Percentiles rank a stretch among this genome's conserved stretches.
phyloP scores from a whole-genome alignment of 2,329 filamentous ascomycete genomes.

The Septoria linicola region DNA sequence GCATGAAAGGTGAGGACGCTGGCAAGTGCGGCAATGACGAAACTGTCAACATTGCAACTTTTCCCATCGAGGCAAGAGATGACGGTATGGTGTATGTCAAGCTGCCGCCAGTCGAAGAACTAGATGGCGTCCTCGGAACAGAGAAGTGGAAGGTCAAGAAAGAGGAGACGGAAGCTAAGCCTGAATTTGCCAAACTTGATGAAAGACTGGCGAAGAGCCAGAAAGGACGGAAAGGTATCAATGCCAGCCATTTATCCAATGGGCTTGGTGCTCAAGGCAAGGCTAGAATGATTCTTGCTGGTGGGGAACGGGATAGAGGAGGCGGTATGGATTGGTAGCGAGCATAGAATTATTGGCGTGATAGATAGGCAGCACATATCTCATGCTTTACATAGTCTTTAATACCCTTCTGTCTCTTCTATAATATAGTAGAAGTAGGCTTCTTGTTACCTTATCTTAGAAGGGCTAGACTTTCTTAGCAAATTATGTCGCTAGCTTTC shows the following conservation, averaged over 20 bases:
- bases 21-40: conserved; percentile 75
- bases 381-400: too few relatives aligned
- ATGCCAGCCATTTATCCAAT: conserved; percentile 47
- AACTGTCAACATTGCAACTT: conserved; percentile 76
- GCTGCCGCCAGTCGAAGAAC: conserved; percentile 74
- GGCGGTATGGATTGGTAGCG: conserved; percentile 46
- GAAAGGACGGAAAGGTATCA: conserved; percentile 54
- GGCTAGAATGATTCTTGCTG: conserved; percentile 47
- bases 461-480: too few relatives aligned
- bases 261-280: conserved; percentile 47
- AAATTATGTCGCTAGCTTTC: too few relatives aligned
- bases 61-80: conserved; percentile 69
- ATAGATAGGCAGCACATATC: too few relatives aligned
- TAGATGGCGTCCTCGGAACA: conserved; percentile 77
- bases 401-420: too few relatives aligned
- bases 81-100: conserved; percentile 79
- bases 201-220: conserved; percentile 51
- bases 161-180: conserved; percentile 54
- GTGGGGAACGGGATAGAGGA: conserved; percentile 43
- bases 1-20: conserved; percentile 63
- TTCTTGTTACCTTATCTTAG: too few relatives aligned
- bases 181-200: conserved; percentile 56
- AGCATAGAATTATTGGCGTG: too few relatives aligned
- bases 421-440: too few relatives aligned
- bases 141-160: conserved; percentile 74